Percentiles rank a stretch among this genome's conserved stretches.
phyloP scores from a whole-genome alignment of 345 rosid genomes.

The Erysimum cheiranthoides region DNA sequence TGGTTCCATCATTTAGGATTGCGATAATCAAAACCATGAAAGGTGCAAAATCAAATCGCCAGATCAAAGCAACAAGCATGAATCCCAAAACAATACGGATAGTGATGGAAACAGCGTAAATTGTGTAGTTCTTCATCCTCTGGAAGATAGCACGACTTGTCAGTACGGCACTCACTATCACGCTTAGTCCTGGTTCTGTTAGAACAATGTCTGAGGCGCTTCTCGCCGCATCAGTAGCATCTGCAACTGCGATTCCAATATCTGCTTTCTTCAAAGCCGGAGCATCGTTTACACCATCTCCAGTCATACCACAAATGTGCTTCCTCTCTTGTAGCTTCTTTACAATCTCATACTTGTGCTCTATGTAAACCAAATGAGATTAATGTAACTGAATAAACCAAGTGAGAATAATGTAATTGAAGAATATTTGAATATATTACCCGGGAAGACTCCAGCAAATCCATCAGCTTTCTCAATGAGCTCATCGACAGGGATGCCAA shows the following conservation, averaged over 20 bases:
- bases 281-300: slow-evolving; percentile 89
- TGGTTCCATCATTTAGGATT: slow-evolving; percentile 82
- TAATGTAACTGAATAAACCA: neutral
- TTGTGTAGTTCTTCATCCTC: slow-evolving; percentile 94
- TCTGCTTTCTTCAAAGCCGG: slow-evolving; percentile 85
- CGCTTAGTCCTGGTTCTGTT: slow-evolving; percentile 83
- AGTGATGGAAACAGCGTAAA: slow-evolving; percentile 85
- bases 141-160: slow-evolving; percentile 90
- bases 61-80: slow-evolving; percentile 72
- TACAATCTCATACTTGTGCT: slow-evolving; percentile 83
- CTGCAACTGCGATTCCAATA: slow-evolving; percentile 83
- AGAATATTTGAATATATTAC: slow-evolving; percentile 45
- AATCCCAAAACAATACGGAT: slow-evolving; percentile 85
- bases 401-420: neutral
- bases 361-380: slow-evolving; percentile 41
- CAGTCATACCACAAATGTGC: slow-evolving; percentile 88
- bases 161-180: slow-evolving; percentile 73
- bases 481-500: slow-evolving; percentile 65
- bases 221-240: slow-evolving; percentile 86
- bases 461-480: slow-evolving; percentile 89
- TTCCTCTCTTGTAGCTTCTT: slow-evolving; percentile 76
- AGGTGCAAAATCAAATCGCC: slow-evolving; percentile 85
- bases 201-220: slow-evolving; percentile 82
- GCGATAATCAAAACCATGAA: slow-evolving; percentile 89
- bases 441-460: slow-evolving; percentile 89